Evolutionary conservation across 768 basidiomycete genomes (phyloP).

Genomic region (Termitomyces eurrhizus): DNA sequence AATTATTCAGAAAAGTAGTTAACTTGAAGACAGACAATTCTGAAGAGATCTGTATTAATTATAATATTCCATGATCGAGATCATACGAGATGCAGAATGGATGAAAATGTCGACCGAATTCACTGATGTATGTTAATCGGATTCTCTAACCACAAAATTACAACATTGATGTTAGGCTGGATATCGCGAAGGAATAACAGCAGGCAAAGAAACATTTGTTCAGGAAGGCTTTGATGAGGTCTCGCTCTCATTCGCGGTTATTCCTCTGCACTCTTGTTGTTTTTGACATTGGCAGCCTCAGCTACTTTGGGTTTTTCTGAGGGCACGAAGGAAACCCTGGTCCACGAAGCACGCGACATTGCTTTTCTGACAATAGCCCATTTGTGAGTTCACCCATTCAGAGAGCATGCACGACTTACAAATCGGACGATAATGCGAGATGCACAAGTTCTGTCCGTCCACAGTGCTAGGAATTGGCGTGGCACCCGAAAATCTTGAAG

Average conservation of each 20-base stretch:
- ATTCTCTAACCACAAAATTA: neutral
- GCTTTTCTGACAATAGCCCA: conserved; percentile 23
- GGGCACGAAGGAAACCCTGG: conserved; percentile 16
- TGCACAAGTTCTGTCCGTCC: too few relatives aligned
- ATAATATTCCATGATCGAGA: too few relatives aligned
- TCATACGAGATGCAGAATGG: conserved; percentile 55
- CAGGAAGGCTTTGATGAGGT: conserved; percentile 87
- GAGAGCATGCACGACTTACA: conserved; percentile 38
- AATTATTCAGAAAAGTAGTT: neutral
- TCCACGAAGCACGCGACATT: conserved; percentile 51
- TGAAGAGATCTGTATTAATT: too few relatives aligned
- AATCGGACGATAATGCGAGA: conserved; percentile 28
- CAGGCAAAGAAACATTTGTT: conserved; percentile 82
- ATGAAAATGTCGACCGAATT: conserved; percentile 62
- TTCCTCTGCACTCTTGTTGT: conserved; percentile 56
- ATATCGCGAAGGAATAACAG: conserved; percentile 94
- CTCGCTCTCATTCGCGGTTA: conserved; percentile 76
- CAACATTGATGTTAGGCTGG: conserved; percentile 55
- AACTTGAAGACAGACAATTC: too few relatives aligned
- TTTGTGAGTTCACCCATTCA: neutral
- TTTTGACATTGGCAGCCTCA: conserved; percentile 35
- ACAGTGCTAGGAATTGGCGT: neutral
- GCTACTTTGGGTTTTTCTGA: neutral
- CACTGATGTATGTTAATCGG: conserved; percentile 51
- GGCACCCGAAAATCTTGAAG: neutral